A percentile compares a stretch with the other conserved stretches of the same genome.
Conservation (phyloP, 208 protist species). For the Trypanosoma lewisi region DNA sequence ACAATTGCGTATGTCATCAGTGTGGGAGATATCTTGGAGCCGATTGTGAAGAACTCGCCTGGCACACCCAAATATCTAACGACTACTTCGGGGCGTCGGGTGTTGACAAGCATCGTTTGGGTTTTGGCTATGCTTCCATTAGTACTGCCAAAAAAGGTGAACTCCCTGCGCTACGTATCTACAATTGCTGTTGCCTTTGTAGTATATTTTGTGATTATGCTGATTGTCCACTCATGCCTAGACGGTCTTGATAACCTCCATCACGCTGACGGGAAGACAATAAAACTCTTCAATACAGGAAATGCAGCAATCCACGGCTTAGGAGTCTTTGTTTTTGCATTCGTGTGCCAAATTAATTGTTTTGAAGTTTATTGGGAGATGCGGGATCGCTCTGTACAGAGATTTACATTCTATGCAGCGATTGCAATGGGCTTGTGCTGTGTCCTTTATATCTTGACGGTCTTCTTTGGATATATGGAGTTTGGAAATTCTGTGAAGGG, state of each 20-base stretch:
- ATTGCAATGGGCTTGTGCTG: constrained; percentile 41
- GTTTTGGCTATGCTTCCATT: constrained; percentile 62
- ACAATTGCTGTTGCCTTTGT: constrained; percentile 64
- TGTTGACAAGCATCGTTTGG: constrained; percentile 49
- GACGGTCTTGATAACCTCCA: constrained; percentile 40
- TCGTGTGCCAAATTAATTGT: constrained; percentile 69
- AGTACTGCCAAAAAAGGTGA: constrained; percentile 67
- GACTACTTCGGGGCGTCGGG: constrained; percentile 32
- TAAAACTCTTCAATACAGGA: constrained; percentile 38
- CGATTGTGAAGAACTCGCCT: constrained; percentile 37
- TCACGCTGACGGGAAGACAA: constrained; percentile 31
- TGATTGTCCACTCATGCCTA: constrained; percentile 52
- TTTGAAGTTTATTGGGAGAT: constrained; percentile 60
- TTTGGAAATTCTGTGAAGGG: constrained; percentile 23
- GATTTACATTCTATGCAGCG: constrained; percentile 45
- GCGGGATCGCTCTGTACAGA: constrained; percentile 30
- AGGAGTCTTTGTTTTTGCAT: constrained; percentile 76
- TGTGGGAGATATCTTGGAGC: constrained; percentile 46
- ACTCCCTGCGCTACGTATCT: constrained; percentile 78
- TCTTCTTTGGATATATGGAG: constrained; percentile 35
- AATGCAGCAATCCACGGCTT: constrained; percentile 55
- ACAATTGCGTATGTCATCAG: constrained; percentile 78
- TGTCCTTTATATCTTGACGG: constrained; percentile 26
- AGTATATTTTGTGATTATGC: constrained; percentile 59
- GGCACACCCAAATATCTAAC: constrained; percentile 44